Percentiles rank a stretch among this genome's conserved stretches.
Conservation (phyloP, 2,329 filamentous ascomycete species). For the Apiospora phragmitis region DNA sequence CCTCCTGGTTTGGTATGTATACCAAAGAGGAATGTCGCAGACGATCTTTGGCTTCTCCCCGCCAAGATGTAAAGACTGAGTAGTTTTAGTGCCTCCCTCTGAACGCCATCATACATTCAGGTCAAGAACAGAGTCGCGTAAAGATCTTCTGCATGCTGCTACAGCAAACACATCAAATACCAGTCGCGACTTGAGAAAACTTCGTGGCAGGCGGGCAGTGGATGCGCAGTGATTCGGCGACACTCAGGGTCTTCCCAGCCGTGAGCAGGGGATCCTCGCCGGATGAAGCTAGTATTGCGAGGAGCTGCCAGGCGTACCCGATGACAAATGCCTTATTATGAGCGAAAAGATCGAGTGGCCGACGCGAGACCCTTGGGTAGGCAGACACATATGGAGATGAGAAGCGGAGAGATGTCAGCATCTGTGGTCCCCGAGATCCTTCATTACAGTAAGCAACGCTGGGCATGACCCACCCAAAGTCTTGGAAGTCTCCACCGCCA, state of each 20-base stretch:
- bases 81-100: background rate
- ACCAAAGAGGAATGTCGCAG: background rate
- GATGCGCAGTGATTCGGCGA: background rate
- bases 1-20: background rate
- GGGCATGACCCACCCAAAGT: background rate
- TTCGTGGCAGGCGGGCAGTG: background rate
- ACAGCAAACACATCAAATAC: background rate
- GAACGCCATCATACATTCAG: background rate
- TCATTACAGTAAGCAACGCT: background rate
- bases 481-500: background rate
- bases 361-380: background rate
- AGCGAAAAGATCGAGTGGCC: background rate
- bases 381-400: background rate
- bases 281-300: background rate
- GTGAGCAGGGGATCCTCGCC: background rate
- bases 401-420: conserved; percentile 7
- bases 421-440: background rate
- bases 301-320: background rate
- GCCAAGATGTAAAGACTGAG: background rate
- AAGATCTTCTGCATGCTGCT: background rate
- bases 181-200: background rate
- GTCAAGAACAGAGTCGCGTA: background rate
- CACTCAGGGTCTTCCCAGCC: background rate
- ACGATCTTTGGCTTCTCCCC: background rate
- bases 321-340: background rate